Percentiles rank a stretch among this genome's conserved stretches.
Conservation (phyloP, 163 green algal species). For the Scenedesmus sp. region DNA sequence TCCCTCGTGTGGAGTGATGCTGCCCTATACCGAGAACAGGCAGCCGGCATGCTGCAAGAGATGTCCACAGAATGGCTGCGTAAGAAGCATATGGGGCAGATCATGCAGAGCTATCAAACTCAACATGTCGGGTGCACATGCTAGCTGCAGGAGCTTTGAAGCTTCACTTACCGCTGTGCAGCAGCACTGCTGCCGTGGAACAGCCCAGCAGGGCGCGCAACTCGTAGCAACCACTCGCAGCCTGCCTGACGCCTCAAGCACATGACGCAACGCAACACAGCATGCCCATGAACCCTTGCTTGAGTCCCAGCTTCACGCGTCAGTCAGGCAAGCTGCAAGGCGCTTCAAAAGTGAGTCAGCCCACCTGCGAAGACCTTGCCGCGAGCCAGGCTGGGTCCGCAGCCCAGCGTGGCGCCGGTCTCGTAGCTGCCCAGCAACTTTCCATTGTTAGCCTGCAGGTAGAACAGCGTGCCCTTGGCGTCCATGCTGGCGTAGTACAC, state of each 20-base stretch:
- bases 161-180: neutral
- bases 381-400: conserved; percentile 25
- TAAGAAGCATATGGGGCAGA: too few species aligned
- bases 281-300: too few species aligned
- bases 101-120: neutral
- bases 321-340: too few species aligned
- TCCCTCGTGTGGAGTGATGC: too few species aligned
- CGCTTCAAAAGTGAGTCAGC: neutral
- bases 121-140: neutral
- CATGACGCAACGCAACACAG: too few species aligned
- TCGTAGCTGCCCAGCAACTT: conserved; percentile 8
- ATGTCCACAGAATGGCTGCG: too few species aligned
- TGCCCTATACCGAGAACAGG: too few species aligned
- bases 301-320: too few species aligned
- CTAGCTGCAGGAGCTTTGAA: neutral
- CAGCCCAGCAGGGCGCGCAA: neutral
- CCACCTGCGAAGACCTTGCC: neutral
- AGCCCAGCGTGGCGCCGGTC: conserved; percentile 5
- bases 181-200: neutral
- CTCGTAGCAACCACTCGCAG: too few species aligned
- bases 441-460: conserved; percentile 13
- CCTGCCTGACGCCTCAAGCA: too few species aligned
- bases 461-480: conserved; percentile 20
- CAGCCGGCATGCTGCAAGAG: too few species aligned
- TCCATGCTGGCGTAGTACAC: conserved; percentile 48